Evolutionary conservation across 345 rosid genomes (phyloP).

Genomic region (Gossypium stocksii): DNA sequence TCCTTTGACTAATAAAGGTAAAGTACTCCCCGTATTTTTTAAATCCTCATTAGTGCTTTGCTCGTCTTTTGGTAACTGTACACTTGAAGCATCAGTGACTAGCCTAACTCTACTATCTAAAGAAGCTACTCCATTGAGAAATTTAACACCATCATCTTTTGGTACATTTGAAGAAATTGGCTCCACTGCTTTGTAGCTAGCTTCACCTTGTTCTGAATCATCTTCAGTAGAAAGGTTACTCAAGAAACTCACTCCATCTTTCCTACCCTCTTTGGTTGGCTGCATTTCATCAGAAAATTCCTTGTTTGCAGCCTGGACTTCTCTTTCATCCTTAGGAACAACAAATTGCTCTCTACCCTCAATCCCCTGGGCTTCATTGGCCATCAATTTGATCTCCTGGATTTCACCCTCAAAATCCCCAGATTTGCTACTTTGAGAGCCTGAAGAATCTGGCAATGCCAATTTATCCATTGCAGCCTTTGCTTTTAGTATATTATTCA

Average conservation of each 20-base stretch:
- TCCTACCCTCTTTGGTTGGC: slow-evolving; percentile 14
- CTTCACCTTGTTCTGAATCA: slow-evolving; percentile 22
- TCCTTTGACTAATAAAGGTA: slow-evolving; percentile 14
- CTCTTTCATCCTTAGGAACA: slow-evolving; percentile 29
- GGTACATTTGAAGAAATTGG: slow-evolving; percentile 1
- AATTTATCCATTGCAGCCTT: slow-evolving; percentile 32
- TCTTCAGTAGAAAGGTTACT: slow-evolving; percentile 18
- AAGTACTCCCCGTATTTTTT: slow-evolving; percentile 18
- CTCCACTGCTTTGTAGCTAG: slow-evolving; percentile 19
- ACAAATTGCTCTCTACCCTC: slow-evolving; percentile 36
- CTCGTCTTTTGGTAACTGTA: slow-evolving; percentile 24
- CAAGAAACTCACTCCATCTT: slow-evolving; percentile 19
- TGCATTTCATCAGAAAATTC: slow-evolving; percentile 18
- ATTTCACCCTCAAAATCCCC: slow-evolving; percentile 38
- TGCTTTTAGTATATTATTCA: slow-evolving; percentile 44
- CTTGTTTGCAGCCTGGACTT: slow-evolving; percentile 18
- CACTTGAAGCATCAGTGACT: slow-evolving; percentile 24
- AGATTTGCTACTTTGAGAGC: slow-evolving; percentile 27
- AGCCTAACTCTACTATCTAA: slow-evolving; percentile 23
- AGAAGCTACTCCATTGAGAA: slow-evolving; percentile 21
- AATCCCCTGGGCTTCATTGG: slow-evolving; percentile 43
- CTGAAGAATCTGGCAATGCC: slow-evolving; percentile 27
- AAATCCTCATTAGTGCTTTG: slow-evolving; percentile 10
- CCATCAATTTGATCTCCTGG: slow-evolving; percentile 50
- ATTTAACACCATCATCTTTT: slow-evolving; percentile 19